Base-by-base conservation (phyloP, 2,329 filamentous ascomycete species). In the Leptoxyphium fumago region DNA sequence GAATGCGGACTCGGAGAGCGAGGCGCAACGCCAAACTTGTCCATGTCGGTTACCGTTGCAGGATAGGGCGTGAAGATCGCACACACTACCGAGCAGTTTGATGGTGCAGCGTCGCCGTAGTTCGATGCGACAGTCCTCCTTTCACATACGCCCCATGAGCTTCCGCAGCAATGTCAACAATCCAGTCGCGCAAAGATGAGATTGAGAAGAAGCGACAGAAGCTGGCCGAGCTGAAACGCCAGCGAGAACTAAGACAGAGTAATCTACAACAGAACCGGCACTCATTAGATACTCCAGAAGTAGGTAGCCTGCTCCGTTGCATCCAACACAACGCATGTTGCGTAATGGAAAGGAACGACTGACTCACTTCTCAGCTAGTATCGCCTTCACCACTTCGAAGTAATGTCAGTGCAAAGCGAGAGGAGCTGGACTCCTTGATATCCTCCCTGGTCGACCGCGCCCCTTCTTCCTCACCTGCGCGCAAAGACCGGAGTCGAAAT, bases 141-240 rank as follows among this genome's bases (percentile, higher is more conserved):
- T 38, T n/a, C 9, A 6, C 34, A 8, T 38, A 17, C 13, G 13
- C 3, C 34, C 34, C 34, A n/a, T 38, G 13, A 4, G 6, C 13
- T 38, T 38, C 34, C 34, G 13, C 21, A 28, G 21, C 13, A 15
- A 60, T 60, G 56, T 60, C 59, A 28, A 57, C 59, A 28, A 47
- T 58, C 15, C 81, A 78, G 62, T 70, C 88, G 73, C 82, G 88
- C 57, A 83, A 86, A 70, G 87, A 94, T 71, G 91, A 98, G 71
- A 94, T 98, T 55, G 72, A 91, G 56, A 88, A 87, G 54, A 98
- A 98, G 70, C 89, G 85, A 72, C 89, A 88, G 50, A 95, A 91
- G 72, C 85, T 98, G 57, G 88, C 85, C 41, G 91, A 96, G 73
- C 75, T 98, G 52, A 95, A 94, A 70, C 78, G 84, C 49, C 87